Evolutionary conservation across 495 filamentous ascomycete species (phyloP).

Genomic region (Chaetomium cochliodes): DNA sequence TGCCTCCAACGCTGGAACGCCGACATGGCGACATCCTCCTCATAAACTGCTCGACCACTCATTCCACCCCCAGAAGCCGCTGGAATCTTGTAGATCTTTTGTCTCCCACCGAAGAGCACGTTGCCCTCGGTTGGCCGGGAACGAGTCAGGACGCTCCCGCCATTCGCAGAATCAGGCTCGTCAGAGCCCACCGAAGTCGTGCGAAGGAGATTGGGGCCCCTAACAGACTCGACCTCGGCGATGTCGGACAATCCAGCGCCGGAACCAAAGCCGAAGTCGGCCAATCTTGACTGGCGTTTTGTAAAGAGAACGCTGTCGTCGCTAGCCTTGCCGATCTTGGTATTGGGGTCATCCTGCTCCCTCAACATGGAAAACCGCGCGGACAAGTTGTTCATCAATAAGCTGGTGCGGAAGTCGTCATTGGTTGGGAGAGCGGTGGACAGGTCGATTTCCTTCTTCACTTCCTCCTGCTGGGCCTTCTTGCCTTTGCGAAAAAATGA

Average conservation of each 20-base stretch:
- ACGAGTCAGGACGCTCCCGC: conserved; percentile 76
- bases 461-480: conserved; percentile 56
- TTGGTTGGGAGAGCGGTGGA: conserved; percentile 69
- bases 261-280: conserved; percentile 49
- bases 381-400: conserved; percentile 92
- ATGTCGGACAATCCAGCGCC: conserved; percentile 71
- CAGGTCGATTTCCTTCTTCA: conserved; percentile 69
- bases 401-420: conserved; percentile 94
- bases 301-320: conserved; percentile 89
- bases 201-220: conserved; percentile 53
- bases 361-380: conserved; percentile 94
- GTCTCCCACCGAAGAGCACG: conserved; percentile 89
- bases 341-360: conserved; percentile 87
- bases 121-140: conserved; percentile 87
- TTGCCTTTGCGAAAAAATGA: conserved; percentile 56
- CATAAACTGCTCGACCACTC: conserved; percentile 73
- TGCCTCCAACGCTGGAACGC: conserved; percentile 70
- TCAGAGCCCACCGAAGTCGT: conserved; percentile 62
- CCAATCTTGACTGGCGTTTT: conserved; percentile 71
- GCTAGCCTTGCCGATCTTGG: conserved; percentile 85
- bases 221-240: conserved; percentile 80
- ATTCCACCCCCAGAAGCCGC: conserved; percentile 54
- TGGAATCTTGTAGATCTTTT: conserved; percentile 92
- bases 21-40: conserved; percentile 78
- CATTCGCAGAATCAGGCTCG: conserved; percentile 52